phyloP scores from a whole-genome alignment of 371 early-diverging fungal species.

The Mortierella sp. region DNA sequence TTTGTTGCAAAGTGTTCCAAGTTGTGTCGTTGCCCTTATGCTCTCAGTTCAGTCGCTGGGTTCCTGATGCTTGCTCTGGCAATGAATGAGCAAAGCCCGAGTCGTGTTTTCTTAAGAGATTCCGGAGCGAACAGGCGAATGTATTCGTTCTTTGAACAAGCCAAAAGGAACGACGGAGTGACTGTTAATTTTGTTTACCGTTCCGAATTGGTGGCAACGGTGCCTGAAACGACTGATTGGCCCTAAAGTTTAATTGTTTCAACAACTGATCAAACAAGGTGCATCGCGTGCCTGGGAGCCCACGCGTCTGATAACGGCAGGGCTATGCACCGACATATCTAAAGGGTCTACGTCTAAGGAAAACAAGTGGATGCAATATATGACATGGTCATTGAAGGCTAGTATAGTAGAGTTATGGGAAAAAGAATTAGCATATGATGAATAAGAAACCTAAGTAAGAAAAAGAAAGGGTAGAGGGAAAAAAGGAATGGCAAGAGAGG shows the following conservation, averaged over 20 bases:
- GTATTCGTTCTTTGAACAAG: background rate
- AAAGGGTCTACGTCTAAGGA: background rate
- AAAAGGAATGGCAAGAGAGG: too few relatives aligned
- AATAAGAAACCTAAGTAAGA: too few relatives aligned
- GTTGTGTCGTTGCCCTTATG: background rate
- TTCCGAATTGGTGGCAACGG: background rate
- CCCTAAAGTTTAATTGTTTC: background rate
- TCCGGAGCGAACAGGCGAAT: background rate
- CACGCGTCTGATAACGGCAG: too few relatives aligned
- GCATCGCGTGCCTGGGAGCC: too few relatives aligned
- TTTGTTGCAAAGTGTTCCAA: background rate
- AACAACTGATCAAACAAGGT: background rate
- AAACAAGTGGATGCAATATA: too few relatives aligned
- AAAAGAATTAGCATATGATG: too few relatives aligned
- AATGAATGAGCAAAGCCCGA: constrained; percentile 7
- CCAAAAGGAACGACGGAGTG: background rate
- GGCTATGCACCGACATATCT: too few relatives aligned
- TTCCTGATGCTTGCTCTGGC: background rate
- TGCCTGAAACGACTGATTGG: background rate
- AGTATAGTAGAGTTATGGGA: too few relatives aligned
- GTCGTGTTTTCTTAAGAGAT: background rate
- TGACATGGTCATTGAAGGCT: too few relatives aligned
- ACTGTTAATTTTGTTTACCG: constrained; percentile 6
- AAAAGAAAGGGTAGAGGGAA: too few relatives aligned
- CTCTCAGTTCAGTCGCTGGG: background rate